These are phyloP conservation scores for Cicer cuneatum DNA, from an alignment of 306 rosid genomes.

Conservation along the genomic window DNA sequence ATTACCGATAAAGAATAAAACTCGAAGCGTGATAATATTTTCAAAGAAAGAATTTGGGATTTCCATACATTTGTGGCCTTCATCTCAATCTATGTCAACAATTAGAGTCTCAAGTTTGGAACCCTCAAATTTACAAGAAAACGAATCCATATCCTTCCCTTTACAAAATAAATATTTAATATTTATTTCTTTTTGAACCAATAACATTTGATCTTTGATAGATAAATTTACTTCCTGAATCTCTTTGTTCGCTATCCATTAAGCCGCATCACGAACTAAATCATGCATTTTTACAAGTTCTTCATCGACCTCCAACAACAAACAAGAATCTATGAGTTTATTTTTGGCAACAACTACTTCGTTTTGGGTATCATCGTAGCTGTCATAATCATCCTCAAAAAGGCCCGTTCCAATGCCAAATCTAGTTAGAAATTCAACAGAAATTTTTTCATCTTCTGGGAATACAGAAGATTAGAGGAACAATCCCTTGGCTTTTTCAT, in stretches of 20 bases:
- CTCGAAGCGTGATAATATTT: background rate
- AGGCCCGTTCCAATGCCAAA: background rate
- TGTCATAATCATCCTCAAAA: background rate
- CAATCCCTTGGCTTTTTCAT: background rate
- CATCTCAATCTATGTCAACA: rapidly evolving
- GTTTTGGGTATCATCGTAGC: too few relatives aligned
- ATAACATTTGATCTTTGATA: background rate
- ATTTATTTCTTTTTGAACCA: background rate
- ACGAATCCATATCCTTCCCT: background rate
- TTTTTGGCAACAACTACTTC: too few relatives aligned
- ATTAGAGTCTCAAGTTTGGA: constrained; percentile 20
- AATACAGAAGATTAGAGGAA: constrained; percentile 38
- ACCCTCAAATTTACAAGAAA: background rate
- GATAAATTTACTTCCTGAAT: background rate
- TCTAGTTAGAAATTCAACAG: background rate
- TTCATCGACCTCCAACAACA: background rate
- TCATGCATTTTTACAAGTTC: background rate
- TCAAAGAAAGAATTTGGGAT: background rate
- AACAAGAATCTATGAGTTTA: constrained; percentile 25
- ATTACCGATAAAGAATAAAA: background rate
- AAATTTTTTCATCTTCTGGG: constrained; percentile 31
- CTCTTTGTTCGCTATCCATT: background rate
- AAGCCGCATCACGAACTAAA: constrained; percentile 12
- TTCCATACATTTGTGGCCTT: rapidly evolving
- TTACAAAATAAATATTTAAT: background rate